Conservation (phyloP, 208 protist genomes). For the Trypanosoma theileri region DNA sequence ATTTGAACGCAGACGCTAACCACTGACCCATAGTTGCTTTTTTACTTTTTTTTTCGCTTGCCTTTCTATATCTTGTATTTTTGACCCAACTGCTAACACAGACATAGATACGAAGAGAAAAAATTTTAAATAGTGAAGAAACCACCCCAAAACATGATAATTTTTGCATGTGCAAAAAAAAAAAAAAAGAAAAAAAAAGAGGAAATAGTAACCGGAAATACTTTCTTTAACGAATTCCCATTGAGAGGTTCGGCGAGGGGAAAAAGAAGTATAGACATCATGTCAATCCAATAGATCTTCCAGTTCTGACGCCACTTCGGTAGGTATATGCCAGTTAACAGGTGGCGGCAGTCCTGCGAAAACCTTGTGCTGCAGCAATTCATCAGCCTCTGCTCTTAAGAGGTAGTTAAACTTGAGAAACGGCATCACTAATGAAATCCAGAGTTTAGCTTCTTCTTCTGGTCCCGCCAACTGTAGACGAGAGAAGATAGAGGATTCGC, state of each 20-base stretch:
- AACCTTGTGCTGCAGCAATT: constrained; percentile 14
- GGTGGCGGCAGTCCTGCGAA: constrained; percentile 16
- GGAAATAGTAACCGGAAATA: neutral
- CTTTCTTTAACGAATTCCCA: neutral
- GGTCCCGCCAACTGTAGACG: constrained; percentile 4
- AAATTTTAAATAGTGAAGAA: neutral
- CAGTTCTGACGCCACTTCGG: neutral
- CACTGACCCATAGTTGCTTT: constrained; percentile 37
- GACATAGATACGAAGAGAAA: neutral
- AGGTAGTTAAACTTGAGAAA: constrained; percentile 30
- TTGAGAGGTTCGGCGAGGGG: neutral
- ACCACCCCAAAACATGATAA: neutral
- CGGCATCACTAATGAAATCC: constrained; percentile 23
- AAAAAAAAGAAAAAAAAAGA: constrained; percentile 2
- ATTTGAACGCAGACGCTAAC: constrained; percentile 66
- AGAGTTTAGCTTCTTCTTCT: constrained; percentile 11
- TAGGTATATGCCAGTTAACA: neutral
- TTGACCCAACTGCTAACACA: too few species aligned
- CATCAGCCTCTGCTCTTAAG: constrained; percentile 1
- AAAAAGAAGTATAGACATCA: constrained; percentile 3
- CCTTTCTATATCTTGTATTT: neutral
- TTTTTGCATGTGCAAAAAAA: neutral
- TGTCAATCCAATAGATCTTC: constrained; percentile 21
- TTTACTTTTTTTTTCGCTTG: neutral
- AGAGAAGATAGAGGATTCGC: constrained; percentile 19